phyloP scores from a whole-genome alignment of 2,329 filamentous ascomycete genomes.

The Paecilomyces sp. region DNA sequence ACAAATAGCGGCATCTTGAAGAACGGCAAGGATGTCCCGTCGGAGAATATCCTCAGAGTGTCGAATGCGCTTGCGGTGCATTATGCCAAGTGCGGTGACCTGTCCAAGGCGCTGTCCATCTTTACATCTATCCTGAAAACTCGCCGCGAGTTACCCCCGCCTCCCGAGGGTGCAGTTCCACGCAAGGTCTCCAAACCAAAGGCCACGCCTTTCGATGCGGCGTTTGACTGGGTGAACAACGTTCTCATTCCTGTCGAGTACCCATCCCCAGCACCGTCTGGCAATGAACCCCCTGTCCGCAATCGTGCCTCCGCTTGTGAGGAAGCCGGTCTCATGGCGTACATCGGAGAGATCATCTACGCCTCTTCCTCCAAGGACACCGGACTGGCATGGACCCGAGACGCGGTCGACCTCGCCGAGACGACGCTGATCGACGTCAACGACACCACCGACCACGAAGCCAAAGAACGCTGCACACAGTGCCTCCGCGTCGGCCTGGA shows the following conservation, averaged over 20 bases:
- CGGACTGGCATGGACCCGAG: slow-evolving; percentile 81
- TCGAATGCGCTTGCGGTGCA: slow-evolving; percentile 74
- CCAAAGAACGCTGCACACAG: slow-evolving; percentile 60
- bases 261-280: slow-evolving; percentile 63
- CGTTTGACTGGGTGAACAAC: slow-evolving; percentile 34
- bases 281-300: slow-evolving; percentile 60
- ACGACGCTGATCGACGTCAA: slow-evolving; percentile 42
- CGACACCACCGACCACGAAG: slow-evolving; percentile 23
- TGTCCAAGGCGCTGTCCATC: slow-evolving; percentile 68
- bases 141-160: slow-evolving; percentile 52
- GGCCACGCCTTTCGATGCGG: slow-evolving; percentile 20
- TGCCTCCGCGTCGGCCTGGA: slow-evolving; percentile 69
- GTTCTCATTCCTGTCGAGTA: slow-evolving; percentile 53
- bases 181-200: neutral
- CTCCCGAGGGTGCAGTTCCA: slow-evolving; percentile 10
- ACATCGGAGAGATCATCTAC: slow-evolving; percentile 91
- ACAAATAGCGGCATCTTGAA: slow-evolving; percentile 57
- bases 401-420: slow-evolving; percentile 76
- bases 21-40: slow-evolving; percentile 47
- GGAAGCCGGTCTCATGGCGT: slow-evolving; percentile 77
- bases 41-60: slow-evolving; percentile 66
- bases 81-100: slow-evolving; percentile 61
- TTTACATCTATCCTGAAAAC: slow-evolving; percentile 79
- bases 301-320: slow-evolving; percentile 64
- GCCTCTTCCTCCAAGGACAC: slow-evolving; percentile 58